Evolutionary conservation across 768 basidiomycete genomes (phyloP).

Genomic region (Lyophyllum semitale): DNA sequence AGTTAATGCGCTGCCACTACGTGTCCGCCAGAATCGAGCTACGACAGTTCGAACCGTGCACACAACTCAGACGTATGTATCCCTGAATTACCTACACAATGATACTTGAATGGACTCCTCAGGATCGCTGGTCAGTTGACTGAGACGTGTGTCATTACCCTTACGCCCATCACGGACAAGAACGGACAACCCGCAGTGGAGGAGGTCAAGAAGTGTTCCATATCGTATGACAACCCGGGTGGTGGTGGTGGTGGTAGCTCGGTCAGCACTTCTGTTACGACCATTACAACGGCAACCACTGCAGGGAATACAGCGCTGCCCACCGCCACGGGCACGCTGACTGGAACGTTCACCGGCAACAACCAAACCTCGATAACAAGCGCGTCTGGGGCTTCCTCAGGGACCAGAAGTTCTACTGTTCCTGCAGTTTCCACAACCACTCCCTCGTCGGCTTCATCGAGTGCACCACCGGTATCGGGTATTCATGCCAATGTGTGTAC

Average conservation of each 20-base stretch:
- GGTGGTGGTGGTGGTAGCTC: slow-evolving; percentile 12
- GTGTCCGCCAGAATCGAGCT: slow-evolving; percentile 32
- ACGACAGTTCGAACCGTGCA: slow-evolving; percentile 44
- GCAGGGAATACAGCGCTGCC: slow-evolving; percentile 12
- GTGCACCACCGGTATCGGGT: slow-evolving; percentile 14
- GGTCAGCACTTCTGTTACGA: slow-evolving; percentile 14
- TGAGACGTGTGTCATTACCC: slow-evolving; percentile 59
- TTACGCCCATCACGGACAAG: slow-evolving; percentile 53
- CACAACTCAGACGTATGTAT: slow-evolving; percentile 48
- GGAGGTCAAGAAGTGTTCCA: slow-evolving; percentile 55
- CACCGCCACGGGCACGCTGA: slow-evolving; percentile 14
- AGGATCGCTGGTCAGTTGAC: slow-evolving; percentile 53
- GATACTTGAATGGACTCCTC: slow-evolving; percentile 12
- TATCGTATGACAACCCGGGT: slow-evolving; percentile 29
- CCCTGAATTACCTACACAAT: slow-evolving; percentile 1
- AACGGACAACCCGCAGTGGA: slow-evolving; percentile 51
- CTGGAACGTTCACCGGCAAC: slow-evolving; percentile 5
- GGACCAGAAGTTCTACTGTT: too few relatives aligned
- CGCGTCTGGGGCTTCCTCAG: slow-evolving; percentile 9
- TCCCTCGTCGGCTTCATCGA: slow-evolving; percentile 16
- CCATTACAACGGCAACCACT: slow-evolving; percentile 25
- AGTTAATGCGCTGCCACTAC: slow-evolving; percentile 39
- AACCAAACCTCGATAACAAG: not conserved
- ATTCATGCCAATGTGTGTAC: slow-evolving; percentile 16
- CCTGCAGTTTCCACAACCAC: slow-evolving; percentile 10